A percentile compares a stretch with the other conserved stretches of the same genome.
phyloP scores from a whole-genome alignment of 2,329 filamentous ascomycete genomes.

The Penicillium sp. region DNA sequence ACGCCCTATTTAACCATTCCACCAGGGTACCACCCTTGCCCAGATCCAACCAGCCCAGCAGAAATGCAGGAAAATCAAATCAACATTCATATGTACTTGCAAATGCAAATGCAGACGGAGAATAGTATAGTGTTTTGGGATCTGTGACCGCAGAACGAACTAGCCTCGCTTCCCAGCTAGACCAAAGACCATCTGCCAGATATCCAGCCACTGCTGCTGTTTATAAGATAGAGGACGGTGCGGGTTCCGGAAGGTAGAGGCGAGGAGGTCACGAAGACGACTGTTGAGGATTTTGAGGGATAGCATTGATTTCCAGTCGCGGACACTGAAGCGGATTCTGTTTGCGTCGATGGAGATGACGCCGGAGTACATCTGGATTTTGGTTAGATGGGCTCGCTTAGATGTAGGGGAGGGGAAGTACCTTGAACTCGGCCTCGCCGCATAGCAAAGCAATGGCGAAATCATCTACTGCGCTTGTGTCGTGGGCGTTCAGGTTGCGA shows the following conservation, averaged over 20 bases:
- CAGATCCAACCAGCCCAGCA: too few relatives aligned
- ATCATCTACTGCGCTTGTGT: constrained; percentile 79
- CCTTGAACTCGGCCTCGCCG: constrained; percentile 85
- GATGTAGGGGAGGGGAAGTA: constrained; percentile 43
- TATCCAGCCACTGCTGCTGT: constrained; percentile 73
- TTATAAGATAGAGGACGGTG: constrained; percentile 56
- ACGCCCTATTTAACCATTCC: too few relatives aligned
- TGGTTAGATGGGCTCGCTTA: too few relatives aligned
- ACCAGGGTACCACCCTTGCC: too few relatives aligned
- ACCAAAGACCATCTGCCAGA: constrained; percentile 73
- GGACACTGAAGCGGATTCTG: constrained; percentile 77
- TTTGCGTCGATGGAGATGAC: constrained; percentile 87
- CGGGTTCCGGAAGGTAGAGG: constrained; percentile 63
- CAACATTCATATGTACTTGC: too few relatives aligned
- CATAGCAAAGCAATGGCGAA: constrained; percentile 83
- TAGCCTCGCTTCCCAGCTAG: constrained; percentile 34
- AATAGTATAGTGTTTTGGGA: too few relatives aligned
- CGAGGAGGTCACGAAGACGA: constrained; percentile 75
- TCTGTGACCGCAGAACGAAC: too few relatives aligned
- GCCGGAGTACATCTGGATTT: constrained; percentile 75
- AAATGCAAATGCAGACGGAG: too few relatives aligned
- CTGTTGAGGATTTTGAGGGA: constrained; percentile 81
- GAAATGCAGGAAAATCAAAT: too few relatives aligned
- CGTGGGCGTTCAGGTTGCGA: constrained; percentile 82
- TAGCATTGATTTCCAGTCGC: constrained; percentile 88